Base-by-base conservation (phyloP, 257 asterid genomes). In the Jaltomata sinuosa region DNA sequence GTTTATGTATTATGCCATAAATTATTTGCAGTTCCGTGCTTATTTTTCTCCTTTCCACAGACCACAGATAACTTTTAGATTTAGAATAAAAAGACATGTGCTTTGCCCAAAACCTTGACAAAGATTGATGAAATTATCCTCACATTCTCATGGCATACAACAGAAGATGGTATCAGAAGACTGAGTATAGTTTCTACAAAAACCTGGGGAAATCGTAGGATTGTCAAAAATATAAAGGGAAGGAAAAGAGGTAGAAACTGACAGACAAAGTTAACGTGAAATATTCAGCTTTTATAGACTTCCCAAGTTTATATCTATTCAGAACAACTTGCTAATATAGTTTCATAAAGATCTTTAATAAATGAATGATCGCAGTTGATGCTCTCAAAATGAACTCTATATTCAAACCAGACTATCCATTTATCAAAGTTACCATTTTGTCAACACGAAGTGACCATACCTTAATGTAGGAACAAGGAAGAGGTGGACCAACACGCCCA, bases 401-500 rank as follows among this genome's bases (percentile, higher is more conserved):
- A 76, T 76, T 78, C 79, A 84, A 61, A 81, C 29, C 72, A 74
- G 62, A 62, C 74, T 53, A 78, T 67, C 36, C n/a, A 36, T 81
- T 71, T 74, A 19, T 52, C 82, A 52, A 52, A 27, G 79, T 71
- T 40, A n/a, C 21, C 53, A 38, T 40, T 76, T 25, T 65, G n/a
- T 49, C 3, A 49, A 27, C 5, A 77, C 6, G 16, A 49, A 80
- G 80, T 85, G 80, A 62, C 72, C 86, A 85, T 83, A 95, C 99
- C 99, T 95, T 95, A 85, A 95, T 90, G 84, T 91, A 95, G 88
- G 92, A 85, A 88, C 97, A 94, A 89, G 99, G 97, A 86, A 95
- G 94, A 84, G 99, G 99, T 86, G 99, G 99, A 49, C 99, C 99
- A 82, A 94, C 99, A 84, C 98, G 97, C 62, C 98, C 99, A 76